Conservation (phyloP, 1,284 basidiomycete species). For the Ganoderma sinense region DNA sequence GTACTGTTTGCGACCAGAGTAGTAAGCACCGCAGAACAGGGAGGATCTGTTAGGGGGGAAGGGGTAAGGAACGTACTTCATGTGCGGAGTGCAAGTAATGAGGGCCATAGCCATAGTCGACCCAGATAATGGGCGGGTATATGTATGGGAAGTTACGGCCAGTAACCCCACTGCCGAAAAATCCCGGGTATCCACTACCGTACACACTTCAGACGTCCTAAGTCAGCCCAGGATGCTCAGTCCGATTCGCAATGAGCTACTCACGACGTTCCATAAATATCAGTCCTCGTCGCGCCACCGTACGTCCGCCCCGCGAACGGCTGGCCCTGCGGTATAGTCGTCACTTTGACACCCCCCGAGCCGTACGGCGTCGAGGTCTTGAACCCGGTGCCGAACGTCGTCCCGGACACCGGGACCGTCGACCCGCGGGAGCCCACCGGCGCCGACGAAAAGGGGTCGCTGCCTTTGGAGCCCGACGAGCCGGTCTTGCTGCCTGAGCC, state of each 20-base stretch:
- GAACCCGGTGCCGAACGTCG: slow-evolving; percentile 32
- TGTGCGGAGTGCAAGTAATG: slow-evolving; percentile 49
- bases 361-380: slow-evolving; percentile 45
- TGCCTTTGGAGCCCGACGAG: slow-evolving; percentile 31
- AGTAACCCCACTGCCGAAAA: slow-evolving; percentile 49
- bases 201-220: slow-evolving; percentile 48
- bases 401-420: slow-evolving; percentile 38
- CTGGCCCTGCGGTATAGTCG: slow-evolving; percentile 49
- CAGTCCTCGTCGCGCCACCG: slow-evolving; percentile 49
- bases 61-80: slow-evolving; percentile 41
- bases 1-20: slow-evolving; percentile 50
- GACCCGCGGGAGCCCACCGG: slow-evolving; percentile 15
- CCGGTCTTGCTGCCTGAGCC: slow-evolving; percentile 10
- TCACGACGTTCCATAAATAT: slow-evolving; percentile 51
- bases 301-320: slow-evolving; percentile 49
- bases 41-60: too few relatives aligned
- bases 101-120: slow-evolving; percentile 44
- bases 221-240: not conserved
- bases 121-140: slow-evolving; percentile 68
- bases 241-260: slow-evolving; percentile 19
- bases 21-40: not conserved
- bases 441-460: slow-evolving; percentile 14
- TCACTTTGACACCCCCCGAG: slow-evolving; percentile 42
- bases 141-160: slow-evolving; percentile 60
- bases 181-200: slow-evolving; percentile 66